These are phyloP conservation scores for Fusarium sp. DNA, from an alignment of 2,329 filamentous ascomycete species.

Conservation along the genomic window DNA sequence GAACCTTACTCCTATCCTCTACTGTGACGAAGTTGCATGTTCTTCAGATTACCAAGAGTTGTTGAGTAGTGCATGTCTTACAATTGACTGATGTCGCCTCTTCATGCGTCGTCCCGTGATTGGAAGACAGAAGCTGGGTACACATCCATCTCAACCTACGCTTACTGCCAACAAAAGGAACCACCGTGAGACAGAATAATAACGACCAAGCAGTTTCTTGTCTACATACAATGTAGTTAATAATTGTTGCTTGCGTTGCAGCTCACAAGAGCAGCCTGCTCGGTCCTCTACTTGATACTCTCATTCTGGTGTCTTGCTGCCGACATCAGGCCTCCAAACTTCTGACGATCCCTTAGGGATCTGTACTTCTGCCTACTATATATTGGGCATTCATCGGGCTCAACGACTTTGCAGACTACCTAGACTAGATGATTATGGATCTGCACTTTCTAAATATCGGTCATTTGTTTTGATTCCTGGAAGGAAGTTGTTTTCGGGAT, in stretches of 20 bases:
- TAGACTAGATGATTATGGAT: background rate
- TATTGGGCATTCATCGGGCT: background rate
- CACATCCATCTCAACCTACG: too few species aligned
- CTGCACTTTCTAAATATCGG: background rate
- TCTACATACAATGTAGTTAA: too few species aligned
- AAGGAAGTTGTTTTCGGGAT: accelerated
- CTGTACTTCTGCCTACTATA: background rate
- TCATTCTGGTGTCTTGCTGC: too few species aligned
- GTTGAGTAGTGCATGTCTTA: too few species aligned
- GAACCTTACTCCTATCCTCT: background rate
- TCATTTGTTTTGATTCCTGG: too few species aligned
- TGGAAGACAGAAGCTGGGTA: too few species aligned
- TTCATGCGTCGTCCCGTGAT: background rate
- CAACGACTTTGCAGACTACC: too few species aligned
- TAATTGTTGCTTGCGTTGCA: too few species aligned
- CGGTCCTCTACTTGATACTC: accelerated
- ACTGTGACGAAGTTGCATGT: accelerated
- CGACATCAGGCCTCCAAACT: background rate
- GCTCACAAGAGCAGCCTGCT: too few species aligned
- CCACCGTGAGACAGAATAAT: too few species aligned
- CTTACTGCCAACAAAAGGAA: too few species aligned
- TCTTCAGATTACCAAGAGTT: too few species aligned
- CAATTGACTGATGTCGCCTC: accelerated
- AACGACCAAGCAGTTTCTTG: accelerated
- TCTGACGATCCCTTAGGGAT: background rate